Percentiles rank a stretch among this genome's conserved stretches.
Evolutionary conservation across 257 asterid species (phyloP).

Genomic region (Sherardia arvensis): DNA sequence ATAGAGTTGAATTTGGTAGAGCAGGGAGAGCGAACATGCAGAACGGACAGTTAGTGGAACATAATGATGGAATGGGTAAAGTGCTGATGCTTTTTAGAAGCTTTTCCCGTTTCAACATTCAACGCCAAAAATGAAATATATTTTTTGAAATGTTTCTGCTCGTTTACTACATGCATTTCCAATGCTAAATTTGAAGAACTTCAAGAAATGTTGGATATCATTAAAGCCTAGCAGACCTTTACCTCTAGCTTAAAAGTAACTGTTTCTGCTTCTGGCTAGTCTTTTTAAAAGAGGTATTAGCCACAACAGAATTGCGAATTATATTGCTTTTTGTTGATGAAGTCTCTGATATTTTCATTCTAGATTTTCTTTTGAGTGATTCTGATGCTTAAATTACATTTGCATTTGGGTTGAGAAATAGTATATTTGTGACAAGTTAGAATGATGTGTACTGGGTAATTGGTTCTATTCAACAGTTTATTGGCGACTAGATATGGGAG

Average conservation of each 20-base stretch:
- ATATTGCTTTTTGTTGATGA: neutral
- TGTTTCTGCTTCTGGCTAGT: constrained; percentile 4
- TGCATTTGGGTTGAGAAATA: neutral
- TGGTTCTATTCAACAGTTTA: neutral
- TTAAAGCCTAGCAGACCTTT: constrained; percentile 2
- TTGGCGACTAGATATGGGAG: neutral
- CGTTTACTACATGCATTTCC: constrained; percentile 29
- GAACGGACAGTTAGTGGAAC: constrained; percentile 17
- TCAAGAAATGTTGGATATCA: constrained; percentile 37
- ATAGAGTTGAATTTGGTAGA: constrained; percentile 24
- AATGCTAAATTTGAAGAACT: constrained; percentile 35
- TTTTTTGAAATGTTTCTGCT: constrained; percentile 12
- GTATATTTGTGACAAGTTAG: neutral
- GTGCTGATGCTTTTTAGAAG: constrained; percentile 1
- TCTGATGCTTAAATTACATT: neutral
- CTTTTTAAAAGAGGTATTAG: neutral
- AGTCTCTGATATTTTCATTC: neutral
- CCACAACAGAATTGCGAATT: neutral
- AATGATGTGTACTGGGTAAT: neutral
- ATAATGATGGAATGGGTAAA: constrained; percentile 25
- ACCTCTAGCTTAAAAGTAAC: neutral
- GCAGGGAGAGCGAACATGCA: constrained; percentile 14
- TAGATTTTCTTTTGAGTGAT: neutral
- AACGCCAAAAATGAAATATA: neutral
- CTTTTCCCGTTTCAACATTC: neutral